A percentile compares a stretch with the other conserved stretches of the same genome.
These are phyloP conservation scores for Obba rivulosa DNA, from an alignment of 768 basidiomycete species.

Conservation along the genomic window DNA sequence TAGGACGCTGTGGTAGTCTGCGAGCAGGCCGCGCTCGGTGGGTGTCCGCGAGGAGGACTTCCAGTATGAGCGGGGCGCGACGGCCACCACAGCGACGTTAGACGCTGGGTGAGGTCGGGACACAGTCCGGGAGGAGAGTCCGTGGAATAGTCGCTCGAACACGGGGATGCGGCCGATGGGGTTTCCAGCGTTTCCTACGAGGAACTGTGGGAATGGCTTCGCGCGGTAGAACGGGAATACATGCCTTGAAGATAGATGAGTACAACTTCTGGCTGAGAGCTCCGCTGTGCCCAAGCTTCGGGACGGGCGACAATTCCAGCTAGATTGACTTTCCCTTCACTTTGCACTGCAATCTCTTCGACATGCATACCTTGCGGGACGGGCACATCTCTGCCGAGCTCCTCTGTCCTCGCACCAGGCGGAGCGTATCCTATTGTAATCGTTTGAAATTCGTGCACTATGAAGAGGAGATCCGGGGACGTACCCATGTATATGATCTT, in stretches of 20 bases:
- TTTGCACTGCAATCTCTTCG: slow-evolving; percentile 23
- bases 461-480: background rate
- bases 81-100: slow-evolving; percentile 27
- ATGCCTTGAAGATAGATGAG: slow-evolving; percentile 35
- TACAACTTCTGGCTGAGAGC: slow-evolving; percentile 13
- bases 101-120: no score
- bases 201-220: background rate
- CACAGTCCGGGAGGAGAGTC: background rate
- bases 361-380: slow-evolving; percentile 20
- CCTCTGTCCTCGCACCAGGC: slow-evolving; percentile 33
- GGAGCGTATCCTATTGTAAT: slow-evolving; percentile 32
- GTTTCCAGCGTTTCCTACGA: slow-evolving; percentile 45
- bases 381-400: slow-evolving; percentile 19
- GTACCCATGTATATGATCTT: slow-evolving; percentile 46
- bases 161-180: slow-evolving; percentile 40
- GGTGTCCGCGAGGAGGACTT: slow-evolving; percentile 35
- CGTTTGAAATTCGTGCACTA: background rate
- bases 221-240: background rate
- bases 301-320: slow-evolving; percentile 22
- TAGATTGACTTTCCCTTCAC: slow-evolving; percentile 15
- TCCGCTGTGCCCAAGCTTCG: background rate
- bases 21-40: slow-evolving; percentile 32
- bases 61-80: slow-evolving; percentile 48
- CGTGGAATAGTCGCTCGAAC: slow-evolving; percentile 29
- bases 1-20: slow-evolving; percentile 35